Conservation (phyloP, 768 basidiomycete genomes). For the Termitomyces eurrhizus region DNA sequence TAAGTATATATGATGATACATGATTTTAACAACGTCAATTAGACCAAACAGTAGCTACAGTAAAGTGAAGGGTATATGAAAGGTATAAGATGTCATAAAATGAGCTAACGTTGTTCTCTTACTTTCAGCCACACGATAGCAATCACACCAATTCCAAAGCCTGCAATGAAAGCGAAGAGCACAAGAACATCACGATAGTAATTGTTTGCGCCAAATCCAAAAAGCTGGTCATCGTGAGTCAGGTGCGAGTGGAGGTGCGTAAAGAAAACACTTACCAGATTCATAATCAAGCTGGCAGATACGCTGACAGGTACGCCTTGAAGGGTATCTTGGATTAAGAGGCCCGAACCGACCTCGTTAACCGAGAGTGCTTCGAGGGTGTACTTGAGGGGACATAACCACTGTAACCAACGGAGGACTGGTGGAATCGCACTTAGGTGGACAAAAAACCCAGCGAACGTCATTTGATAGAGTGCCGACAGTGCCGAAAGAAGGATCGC, state of each 20-base stretch:
- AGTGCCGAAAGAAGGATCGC: slow-evolving; percentile 86
- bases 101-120: slow-evolving; percentile 61
- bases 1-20: not conserved
- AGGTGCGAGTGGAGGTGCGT: not conserved
- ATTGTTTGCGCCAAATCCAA: slow-evolving; percentile 77
- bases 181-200: slow-evolving; percentile 92
- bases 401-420: slow-evolving; percentile 91
- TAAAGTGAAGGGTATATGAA: not conserved
- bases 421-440: slow-evolving; percentile 82
- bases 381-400: slow-evolving; percentile 83
- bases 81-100: not conserved
- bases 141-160: slow-evolving; percentile 71
- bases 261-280: slow-evolving; percentile 48
- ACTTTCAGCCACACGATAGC: slow-evolving; percentile 74
- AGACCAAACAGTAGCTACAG: not conserved
- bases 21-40: not conserved
- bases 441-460: slow-evolving; percentile 90
- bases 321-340: slow-evolving; percentile 76
- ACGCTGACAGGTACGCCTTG: slow-evolving; percentile 80
- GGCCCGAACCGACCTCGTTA: slow-evolving; percentile 88
- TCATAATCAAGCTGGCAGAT: slow-evolving; percentile 83
- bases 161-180: slow-evolving; percentile 80
- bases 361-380: slow-evolving; percentile 82
- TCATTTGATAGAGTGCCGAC: slow-evolving; percentile 77
- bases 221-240: slow-evolving; percentile 47